Base-by-base conservation (phyloP, 768 basidiomycete genomes). In the Auricularia sp. region DNA sequence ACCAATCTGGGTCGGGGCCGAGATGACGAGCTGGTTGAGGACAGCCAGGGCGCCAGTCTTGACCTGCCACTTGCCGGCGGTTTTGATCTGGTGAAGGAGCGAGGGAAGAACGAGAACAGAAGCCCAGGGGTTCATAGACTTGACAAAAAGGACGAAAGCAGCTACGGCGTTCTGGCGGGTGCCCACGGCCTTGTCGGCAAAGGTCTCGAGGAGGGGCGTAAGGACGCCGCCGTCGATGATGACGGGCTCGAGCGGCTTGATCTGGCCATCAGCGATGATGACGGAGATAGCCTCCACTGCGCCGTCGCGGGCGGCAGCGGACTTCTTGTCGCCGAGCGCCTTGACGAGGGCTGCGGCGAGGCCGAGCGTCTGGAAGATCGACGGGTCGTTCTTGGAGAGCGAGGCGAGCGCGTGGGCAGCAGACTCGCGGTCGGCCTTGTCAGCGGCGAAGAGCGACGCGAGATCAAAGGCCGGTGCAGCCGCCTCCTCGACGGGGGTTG, bases 31-130 rank as follows among this genome's bases (percentile, higher is more conserved):
- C 80, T 91, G 90, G 78, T 97, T 87, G 72, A 97, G 82, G 70
- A 88, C 78, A 68, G 83, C 77, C 67, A 98, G 82, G 36, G 88
- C 84, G 58, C 95, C 94, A 8, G 87, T 90, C 85, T 98, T 97
- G 80, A 96, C 71, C 76, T 96, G 95, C 93, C 94, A 97, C 77
- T 97, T 97, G 72, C 95, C 93, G 72, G 93, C 91, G 70, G 89
- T 90, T 80, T 92, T 91, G 82, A 98, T 90, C 78, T 96, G 86
- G 75, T 90, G 84, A 72, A 98, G 91, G 74, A 98, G 84, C 64
- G 87, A 80, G 64, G 93, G 92, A 71, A 98, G 90, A 72, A 94
- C 75, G 70, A 91, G 83, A 67, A 84, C 80, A 29, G 89, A 79
- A 59, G 89, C 90, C 94, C 93, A 98, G 16, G 91, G 87, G 81